Base-by-base conservation (phyloP, 2,329 filamentous ascomycete genomes). In the Diplodia seriata region DNA sequence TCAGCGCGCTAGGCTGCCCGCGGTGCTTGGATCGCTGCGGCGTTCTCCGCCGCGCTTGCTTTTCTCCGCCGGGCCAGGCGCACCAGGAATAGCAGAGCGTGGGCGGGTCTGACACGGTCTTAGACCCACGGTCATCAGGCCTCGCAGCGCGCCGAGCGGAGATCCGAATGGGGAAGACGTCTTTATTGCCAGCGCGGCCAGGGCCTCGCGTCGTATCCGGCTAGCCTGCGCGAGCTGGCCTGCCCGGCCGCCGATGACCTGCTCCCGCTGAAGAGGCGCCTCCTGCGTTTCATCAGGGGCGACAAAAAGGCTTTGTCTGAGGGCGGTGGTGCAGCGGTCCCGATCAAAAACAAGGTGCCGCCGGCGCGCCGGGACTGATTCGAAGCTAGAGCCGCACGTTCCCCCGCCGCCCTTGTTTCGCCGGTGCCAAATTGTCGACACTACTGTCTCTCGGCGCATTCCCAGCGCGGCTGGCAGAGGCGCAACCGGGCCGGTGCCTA, bases 121-220 rank as follows among this genome's bases (percentile, higher is more conserved):
- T 59, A 67, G 62, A 65, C 62, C 26, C 62, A n/a, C 59, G 59
- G 64, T 66, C 64, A 66, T 57, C 64, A 66, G 53, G 64, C 64
- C 64, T 66, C 64, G 53, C 43, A 47, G 57, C 40, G 64, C 53
- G 47, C 65, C 65, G 65, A 67, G 65, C 65, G 65, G 65, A 67
- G 65, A 67, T 59, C 65, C 65, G 65, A 66, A 66, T 66, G 47
- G 59, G 59, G 59, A 63, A 63, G 59, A 63, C 43, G 31, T 63
- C 59, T 63, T 66, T 66, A 66, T 66, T 66, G 59, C 59, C 59
- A 63, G 59, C 59, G 29, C 47, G 59, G 62, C 50, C 62, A 65
- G 55, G 62, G 38, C 49, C 51, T 54, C 49, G 55, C 40, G 55
- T 66, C 55, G 65, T 59, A 67, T 66, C 49, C 64, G 65, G 65